phyloP scores from a whole-genome alignment of 1,284 basidiomycete species.

The Ustilago cynodontis region DNA sequence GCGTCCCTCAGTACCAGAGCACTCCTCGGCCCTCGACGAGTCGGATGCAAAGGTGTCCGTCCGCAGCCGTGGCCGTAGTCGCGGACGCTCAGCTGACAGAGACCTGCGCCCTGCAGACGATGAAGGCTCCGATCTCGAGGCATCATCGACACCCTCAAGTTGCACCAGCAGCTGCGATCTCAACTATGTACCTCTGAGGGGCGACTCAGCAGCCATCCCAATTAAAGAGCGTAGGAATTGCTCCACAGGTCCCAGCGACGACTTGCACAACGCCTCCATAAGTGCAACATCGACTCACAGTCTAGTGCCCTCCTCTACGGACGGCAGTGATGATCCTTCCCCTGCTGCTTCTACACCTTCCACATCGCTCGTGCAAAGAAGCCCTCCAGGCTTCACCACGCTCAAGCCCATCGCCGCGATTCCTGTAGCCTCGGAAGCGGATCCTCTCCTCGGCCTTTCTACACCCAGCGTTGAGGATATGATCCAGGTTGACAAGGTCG shows the following conservation, averaged over 20 bases:
- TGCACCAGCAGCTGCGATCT: constrained; percentile 45
- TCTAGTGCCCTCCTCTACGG: constrained; percentile 33
- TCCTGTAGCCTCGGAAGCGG: constrained; percentile 33
- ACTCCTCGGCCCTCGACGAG: background rate
- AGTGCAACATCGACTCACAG: constrained; percentile 33
- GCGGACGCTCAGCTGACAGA: constrained; percentile 13
- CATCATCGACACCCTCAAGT: constrained; percentile 28
- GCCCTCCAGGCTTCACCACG: constrained; percentile 31
- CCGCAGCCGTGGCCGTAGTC: constrained; percentile 10
- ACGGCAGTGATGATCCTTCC: constrained; percentile 38
- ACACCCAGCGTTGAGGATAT: constrained; percentile 47
- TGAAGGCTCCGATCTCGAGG: constrained; percentile 32
- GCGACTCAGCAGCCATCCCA: constrained; percentile 27
- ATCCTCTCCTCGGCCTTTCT: constrained; percentile 32
- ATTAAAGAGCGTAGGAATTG: constrained; percentile 25
- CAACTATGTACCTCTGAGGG: constrained; percentile 5
- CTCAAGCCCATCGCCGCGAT: constrained; percentile 37
- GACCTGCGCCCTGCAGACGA: constrained; percentile 10
- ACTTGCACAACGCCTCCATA: background rate
- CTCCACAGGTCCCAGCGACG: constrained; percentile 3
- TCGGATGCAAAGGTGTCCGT: background rate
- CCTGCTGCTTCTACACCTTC: constrained; percentile 38
- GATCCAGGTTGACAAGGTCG: constrained; percentile 44
- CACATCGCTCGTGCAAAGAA: constrained; percentile 38
- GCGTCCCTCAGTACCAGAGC: background rate